Conservation (phyloP, 2,329 filamentous ascomycete genomes). For the Cercospora zeina region DNA sequence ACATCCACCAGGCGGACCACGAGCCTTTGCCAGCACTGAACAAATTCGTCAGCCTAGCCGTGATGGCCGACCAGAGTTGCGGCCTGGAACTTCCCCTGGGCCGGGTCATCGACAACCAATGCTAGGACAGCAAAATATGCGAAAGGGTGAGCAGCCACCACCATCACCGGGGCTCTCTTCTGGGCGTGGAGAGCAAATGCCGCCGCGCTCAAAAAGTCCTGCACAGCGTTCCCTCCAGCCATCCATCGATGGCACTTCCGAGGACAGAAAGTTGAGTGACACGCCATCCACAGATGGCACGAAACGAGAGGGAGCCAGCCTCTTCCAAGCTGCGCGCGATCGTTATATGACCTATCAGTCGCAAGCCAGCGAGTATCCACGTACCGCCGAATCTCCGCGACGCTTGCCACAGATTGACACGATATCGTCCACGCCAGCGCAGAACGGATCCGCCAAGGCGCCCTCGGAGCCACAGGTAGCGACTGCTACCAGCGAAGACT, state of each 20-base stretch:
- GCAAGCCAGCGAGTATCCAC: constrained; percentile 15
- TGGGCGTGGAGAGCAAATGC: neutral
- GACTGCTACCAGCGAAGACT: constrained; percentile 29
- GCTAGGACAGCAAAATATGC: neutral
- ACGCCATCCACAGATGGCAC: constrained; percentile 17
- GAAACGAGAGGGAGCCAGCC: constrained; percentile 26
- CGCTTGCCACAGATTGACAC: constrained; percentile 28
- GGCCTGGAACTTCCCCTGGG: constrained; percentile 35
- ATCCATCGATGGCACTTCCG: constrained; percentile 24
- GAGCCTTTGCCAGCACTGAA: constrained; percentile 38
- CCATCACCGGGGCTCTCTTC: constrained; percentile 11
- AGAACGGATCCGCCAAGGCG: constrained; percentile 23
- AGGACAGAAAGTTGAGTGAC: constrained; percentile 24
- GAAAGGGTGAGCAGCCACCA: constrained; percentile 13
- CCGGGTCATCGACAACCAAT: constrained; percentile 21
- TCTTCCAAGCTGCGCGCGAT: constrained; percentile 34
- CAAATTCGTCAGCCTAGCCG: constrained; percentile 40
- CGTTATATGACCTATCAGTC: constrained; percentile 31
- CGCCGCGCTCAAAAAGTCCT: constrained; percentile 29
- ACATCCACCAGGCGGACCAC: constrained; percentile 27
- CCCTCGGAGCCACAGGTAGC: constrained; percentile 21
- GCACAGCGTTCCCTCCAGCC: constrained; percentile 25
- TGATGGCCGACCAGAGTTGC: constrained; percentile 29
- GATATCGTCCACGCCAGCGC: constrained; percentile 12
- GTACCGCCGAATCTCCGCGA: constrained; percentile 19